Evolutionary conservation across 805 yeast genomes (phyloP), one percentile per base, ranked within the genome.

Genomic region (Candida insectorum): DNA sequence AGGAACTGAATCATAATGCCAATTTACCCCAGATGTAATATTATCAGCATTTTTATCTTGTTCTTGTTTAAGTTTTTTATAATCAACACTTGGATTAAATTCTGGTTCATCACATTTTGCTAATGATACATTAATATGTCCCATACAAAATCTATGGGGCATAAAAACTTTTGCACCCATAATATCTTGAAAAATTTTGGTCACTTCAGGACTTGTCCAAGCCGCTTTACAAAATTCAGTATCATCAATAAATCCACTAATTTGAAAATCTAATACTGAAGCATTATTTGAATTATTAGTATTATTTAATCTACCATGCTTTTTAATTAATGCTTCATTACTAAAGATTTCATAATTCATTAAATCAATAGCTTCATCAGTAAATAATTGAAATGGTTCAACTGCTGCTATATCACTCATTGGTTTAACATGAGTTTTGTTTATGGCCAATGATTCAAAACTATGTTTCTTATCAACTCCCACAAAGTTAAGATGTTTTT

Each of bases 381-480:
- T 48, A 34, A 55, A 51, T 17, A 55, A 36, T 2, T 52, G 51
- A 28, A 55, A 55, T 6, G 60, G 55, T 26, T 53, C 54, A 3
- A 48, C 40, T 2, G 48, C 58, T 11, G 58, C 72, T 33, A 63
- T 51, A 8, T 60, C 55, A 24, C 52, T 44, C 14, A 59, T 49
- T 16, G 60, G 57, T 16, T 47, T 43, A 7, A 51, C 50, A 34
- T 58, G 66, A 0, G 66, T 60, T 20, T 40, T 43, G 5, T 25
- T 28, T 33, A 65, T 63, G 4, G 63, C 60, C 29, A 65, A 44
- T 19, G 63, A 69, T 22, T 47, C 47, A 36, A 65, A 48, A 2
- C 68, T 61, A 31, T 62, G 54, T 34, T 54, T 54, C 33, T 60
- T 56, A 16, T 23, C 18, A 12, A 65, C 60, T 13, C 48, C 51